Percentiles rank a stretch among this genome's conserved stretches.
Evolutionary conservation across 1,284 basidiomycete genomes (phyloP).

Genomic region (Mycena citricolor): DNA sequence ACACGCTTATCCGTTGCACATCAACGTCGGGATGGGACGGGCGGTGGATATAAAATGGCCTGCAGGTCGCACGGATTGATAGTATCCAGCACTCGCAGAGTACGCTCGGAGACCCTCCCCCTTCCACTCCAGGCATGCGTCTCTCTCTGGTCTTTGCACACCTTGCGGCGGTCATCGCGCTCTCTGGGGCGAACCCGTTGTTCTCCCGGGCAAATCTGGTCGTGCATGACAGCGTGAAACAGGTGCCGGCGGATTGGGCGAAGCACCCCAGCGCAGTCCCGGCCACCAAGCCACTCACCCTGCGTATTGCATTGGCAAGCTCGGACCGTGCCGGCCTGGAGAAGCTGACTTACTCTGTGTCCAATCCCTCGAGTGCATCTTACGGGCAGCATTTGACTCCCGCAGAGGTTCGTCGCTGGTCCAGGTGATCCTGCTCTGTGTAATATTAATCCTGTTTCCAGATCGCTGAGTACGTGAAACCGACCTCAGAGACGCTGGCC

Average conservation of each 20-base stretch:
- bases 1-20: no score
- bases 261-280: slow-evolving; percentile 4
- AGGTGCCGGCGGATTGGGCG: slow-evolving; percentile 7
- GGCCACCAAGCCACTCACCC: slow-evolving; percentile 3
- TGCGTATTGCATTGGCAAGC: slow-evolving; percentile 15
- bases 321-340: slow-evolving; percentile 14
- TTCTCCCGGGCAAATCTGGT: slow-evolving; percentile 4
- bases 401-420: slow-evolving; percentile 7
- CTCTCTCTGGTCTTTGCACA: no score
- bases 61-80: no score
- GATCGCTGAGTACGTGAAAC: slow-evolving; percentile 13
- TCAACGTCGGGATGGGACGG: no score
- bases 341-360: slow-evolving; percentile 13
- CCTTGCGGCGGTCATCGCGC: background rate
- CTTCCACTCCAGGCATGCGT: no score
- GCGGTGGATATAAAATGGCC: no score
- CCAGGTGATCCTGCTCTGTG: background rate
- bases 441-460: background rate
- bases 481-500: slow-evolving; percentile 2
- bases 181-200: slow-evolving; percentile 1
- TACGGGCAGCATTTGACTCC: slow-evolving; percentile 18
- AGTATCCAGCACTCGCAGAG: no score
- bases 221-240: slow-evolving; percentile 10
- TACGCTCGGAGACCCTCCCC: no score
- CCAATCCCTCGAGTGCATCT: slow-evolving; percentile 7